Percentiles rank a stretch among this genome's conserved stretches.
These are phyloP conservation scores for Ascochyta pisi DNA, from an alignment of 2,329 filamentous ascomycete species.

Conservation along the genomic window DNA sequence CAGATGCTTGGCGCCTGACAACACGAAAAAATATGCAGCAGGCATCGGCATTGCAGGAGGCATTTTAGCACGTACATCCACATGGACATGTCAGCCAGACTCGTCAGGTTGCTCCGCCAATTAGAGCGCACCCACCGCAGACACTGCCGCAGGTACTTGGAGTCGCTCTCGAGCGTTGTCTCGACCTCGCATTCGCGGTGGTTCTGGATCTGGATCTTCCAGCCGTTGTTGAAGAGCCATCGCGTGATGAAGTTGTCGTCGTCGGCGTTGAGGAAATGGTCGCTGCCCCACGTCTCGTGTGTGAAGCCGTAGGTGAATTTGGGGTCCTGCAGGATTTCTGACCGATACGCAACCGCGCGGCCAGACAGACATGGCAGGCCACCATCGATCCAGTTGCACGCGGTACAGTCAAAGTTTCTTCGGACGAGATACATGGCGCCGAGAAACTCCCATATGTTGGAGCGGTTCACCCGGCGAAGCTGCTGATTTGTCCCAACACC, in stretches of 20 bases:
- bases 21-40: constrained; percentile 28
- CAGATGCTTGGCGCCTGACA: constrained; percentile 38
- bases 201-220: constrained; percentile 96
- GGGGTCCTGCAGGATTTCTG: constrained; percentile 83
- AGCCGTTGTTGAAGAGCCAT: constrained; percentile 90
- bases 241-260: constrained; percentile 98
- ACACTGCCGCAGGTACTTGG: constrained; percentile 91
- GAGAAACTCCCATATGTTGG: constrained; percentile 82
- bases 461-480: constrained; percentile 72
- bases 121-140: constrained; percentile 96
- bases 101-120: constrained; percentile 96
- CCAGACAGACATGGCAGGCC: constrained; percentile 97
- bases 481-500: constrained; percentile 93
- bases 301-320: constrained; percentile 89
- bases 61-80: constrained; percentile 72
- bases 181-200: constrained; percentile 82
- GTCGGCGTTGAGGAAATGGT: constrained; percentile 91
- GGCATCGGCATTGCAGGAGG: constrained; percentile 27
- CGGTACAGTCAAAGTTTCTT: constrained; percentile 95
- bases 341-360: constrained; percentile 89
- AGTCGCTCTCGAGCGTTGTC: constrained; percentile 88
- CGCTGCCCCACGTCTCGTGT: constrained; percentile 73
- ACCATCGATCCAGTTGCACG: constrained; percentile 92
- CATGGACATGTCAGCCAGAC: constrained; percentile 82
- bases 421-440: constrained; percentile 91